A percentile compares a stretch with the other conserved stretches of the same genome.
These are phyloP conservation scores for Trichoderma sp. DNA, from an alignment of 2,329 filamentous ascomycete genomes.

Conservation along the genomic window DNA sequence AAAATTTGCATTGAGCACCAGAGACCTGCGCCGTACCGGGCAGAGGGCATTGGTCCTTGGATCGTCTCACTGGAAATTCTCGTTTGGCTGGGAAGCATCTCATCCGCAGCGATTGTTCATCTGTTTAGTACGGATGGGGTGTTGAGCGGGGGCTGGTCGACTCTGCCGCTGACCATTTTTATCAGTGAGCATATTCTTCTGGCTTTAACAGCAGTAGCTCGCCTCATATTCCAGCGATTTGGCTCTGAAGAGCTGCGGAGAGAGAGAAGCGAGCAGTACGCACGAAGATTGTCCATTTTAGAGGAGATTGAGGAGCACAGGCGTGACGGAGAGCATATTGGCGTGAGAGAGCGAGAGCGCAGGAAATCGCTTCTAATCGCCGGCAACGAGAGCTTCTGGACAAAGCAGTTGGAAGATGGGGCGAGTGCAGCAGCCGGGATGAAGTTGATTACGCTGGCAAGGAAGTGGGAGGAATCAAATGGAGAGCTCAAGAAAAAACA, in stretches of 20 bases:
- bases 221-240: conserved; percentile 35
- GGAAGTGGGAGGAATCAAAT: conserved; percentile 22
- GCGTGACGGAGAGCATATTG: conserved; percentile 32
- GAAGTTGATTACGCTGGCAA: conserved; percentile 34
- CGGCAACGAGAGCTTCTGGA: conserved; percentile 40
- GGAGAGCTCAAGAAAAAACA: conserved; percentile 9
- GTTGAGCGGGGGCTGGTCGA: conserved; percentile 58
- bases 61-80: conserved; percentile 65
- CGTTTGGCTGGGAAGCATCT: conserved; percentile 70
- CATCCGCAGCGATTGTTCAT: conserved; percentile 68
- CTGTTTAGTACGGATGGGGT: conserved; percentile 60
- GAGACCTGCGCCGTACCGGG: conserved; percentile 64
- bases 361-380: conserved; percentile 36
- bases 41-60: conserved; percentile 73
- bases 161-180: conserved; percentile 66
- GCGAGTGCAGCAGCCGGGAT: conserved; percentile 35
- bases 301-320: conserved; percentile 42
- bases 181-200: conserved; percentile 72
- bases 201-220: conserved; percentile 47
- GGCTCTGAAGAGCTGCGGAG: conserved; percentile 41
- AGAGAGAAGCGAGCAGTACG: conserved; percentile 40
- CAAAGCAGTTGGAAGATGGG: conserved; percentile 40
- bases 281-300: conserved; percentile 35
- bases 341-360: conserved; percentile 37
- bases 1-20: conserved; percentile 74